Percentiles rank a stretch among this genome's conserved stretches.
These are phyloP conservation scores for Draba incana DNA, from an alignment of 345 rosid genomes.

Conservation along the genomic window DNA sequence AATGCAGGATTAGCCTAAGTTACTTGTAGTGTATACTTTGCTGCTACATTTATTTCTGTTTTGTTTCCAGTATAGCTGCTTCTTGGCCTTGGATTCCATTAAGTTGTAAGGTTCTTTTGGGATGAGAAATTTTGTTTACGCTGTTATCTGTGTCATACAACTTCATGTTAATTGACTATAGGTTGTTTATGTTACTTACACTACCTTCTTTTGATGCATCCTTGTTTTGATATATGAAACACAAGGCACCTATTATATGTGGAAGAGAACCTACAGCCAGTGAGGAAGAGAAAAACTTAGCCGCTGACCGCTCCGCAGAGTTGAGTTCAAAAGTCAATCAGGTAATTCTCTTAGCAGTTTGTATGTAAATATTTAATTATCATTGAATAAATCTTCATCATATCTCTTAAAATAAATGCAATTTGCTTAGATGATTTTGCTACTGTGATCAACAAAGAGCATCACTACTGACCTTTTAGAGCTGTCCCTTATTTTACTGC, in stretches of 20 bases:
- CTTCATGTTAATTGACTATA: conserved; percentile 12
- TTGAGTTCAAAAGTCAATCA: conserved; percentile 95
- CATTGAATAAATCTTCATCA: conserved; percentile 5
- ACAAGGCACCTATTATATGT: conserved; percentile 83
- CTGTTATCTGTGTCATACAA: conserved; percentile 15
- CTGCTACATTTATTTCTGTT: conserved; percentile 15
- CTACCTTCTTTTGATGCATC: conserved; percentile 29
- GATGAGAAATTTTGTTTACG: conserved; percentile 21
- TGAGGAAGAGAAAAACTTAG: conserved; percentile 82
- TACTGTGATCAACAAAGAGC: conserved; percentile 18
- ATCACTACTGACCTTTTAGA: conserved; percentile 12
- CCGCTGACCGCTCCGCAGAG: conserved; percentile 84
- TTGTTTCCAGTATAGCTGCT: conserved; percentile 21
- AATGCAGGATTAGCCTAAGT: conserved; percentile 16
- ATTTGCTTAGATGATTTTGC: conserved; percentile 27
- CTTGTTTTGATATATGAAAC: conserved; percentile 28
- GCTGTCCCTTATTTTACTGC: conserved; percentile 7
- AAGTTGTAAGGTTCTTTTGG: conserved; percentile 13
- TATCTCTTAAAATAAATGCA: conserved; percentile 8
- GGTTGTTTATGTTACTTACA: conserved; percentile 17
- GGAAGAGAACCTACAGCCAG: conserved; percentile 97
- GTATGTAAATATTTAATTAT: conserved; percentile 9
- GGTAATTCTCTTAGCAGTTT: conserved; percentile 51
- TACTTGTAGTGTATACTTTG: conserved; percentile 8
- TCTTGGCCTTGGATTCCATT: conserved; percentile 26